phyloP scores from a whole-genome alignment of 768 basidiomycete species.

The Collybiopsis confluens region DNA sequence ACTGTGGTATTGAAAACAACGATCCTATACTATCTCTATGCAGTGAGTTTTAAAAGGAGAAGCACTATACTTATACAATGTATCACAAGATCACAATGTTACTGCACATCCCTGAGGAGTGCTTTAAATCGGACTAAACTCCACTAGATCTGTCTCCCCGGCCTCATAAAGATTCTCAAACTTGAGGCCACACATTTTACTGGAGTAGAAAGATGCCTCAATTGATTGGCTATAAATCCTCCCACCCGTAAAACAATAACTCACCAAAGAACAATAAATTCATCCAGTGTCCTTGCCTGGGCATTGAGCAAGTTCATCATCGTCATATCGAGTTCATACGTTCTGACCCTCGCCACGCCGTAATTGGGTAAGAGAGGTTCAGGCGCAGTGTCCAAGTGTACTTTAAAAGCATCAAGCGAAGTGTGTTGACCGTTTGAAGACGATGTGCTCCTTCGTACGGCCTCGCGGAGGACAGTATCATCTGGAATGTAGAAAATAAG shows the following conservation, averaged over 20 bases:
- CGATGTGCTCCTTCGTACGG: too few relatives aligned
- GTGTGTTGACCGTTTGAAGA: too few relatives aligned
- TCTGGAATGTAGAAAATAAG: slow-evolving; percentile 18
- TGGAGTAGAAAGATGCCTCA: too few relatives aligned
- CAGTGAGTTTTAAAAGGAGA: too few relatives aligned
- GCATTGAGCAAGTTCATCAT: slow-evolving; percentile 40
- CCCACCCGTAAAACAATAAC: neutral
- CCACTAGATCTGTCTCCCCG: slow-evolving; percentile 29
- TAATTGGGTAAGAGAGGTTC: slow-evolving; percentile 46
- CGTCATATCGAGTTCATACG: slow-evolving; percentile 40
- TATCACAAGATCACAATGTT: too few relatives aligned
- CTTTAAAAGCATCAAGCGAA: too few relatives aligned
- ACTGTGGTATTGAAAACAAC: too few relatives aligned
- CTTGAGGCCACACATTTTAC: slow-evolving; percentile 22
- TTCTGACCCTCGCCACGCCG: slow-evolving; percentile 34
- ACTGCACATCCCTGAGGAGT: too few relatives aligned
- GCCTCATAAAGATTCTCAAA: slow-evolving; percentile 34
- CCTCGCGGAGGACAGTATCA: slow-evolving; percentile 31
- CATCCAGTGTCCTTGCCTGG: slow-evolving; percentile 37
- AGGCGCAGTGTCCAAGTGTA: slow-evolving; percentile 19
- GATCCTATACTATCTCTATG: too few relatives aligned
- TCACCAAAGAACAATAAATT: slow-evolving; percentile 33
- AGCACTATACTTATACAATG: too few relatives aligned
- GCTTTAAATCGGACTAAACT: slow-evolving; percentile 20
- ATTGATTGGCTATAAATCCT: too few relatives aligned